phyloP scores from a whole-genome alignment of 2,329 filamentous ascomycete genomes.

The Dissoconium aciculare region DNA sequence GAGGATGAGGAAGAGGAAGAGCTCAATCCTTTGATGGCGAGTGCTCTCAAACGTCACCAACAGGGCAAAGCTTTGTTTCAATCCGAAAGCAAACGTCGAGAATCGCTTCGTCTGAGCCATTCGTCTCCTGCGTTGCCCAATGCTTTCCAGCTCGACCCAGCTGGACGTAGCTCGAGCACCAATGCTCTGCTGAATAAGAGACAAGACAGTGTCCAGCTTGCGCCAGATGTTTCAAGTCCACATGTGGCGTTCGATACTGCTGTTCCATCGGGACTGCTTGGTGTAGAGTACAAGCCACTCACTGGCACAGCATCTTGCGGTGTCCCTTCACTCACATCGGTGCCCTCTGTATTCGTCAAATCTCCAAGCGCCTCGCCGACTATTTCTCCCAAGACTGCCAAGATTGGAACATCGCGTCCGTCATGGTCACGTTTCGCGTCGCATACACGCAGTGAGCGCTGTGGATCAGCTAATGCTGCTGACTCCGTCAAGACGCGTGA shows the following conservation, averaged over 20 bases:
- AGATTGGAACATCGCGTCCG: conserved; percentile 16
- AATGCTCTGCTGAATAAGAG: neutral
- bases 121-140: conserved; percentile 8
- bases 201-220: too few relatives aligned
- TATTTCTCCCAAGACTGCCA: conserved; percentile 2
- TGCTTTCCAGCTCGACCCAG: conserved; percentile 4
- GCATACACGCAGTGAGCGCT: conserved; percentile 30
- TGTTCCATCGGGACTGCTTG: neutral
- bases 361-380: conserved; percentile 3
- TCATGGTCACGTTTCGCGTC: conserved; percentile 34
- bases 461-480: conserved; percentile 24
- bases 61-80: conserved; percentile 23
- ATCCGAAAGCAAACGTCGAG: conserved; percentile 17
- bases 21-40: conserved; percentile 18
- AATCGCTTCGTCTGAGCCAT: conserved; percentile 4
- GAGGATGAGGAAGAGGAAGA: neutral
- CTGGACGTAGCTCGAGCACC: conserved; percentile 1
- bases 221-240: too few relatives aligned
- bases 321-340: conserved; percentile 3
- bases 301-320: conserved; percentile 2
- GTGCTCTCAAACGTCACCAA: conserved; percentile 21
- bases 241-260: conserved; percentile 1
- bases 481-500: conserved; percentile 16
- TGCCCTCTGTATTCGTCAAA: conserved; percentile 1
- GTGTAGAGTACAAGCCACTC: neutral